phyloP scores from a whole-genome alignment of 306 rosid genomes.

The Clitoria ternatea region DNA sequence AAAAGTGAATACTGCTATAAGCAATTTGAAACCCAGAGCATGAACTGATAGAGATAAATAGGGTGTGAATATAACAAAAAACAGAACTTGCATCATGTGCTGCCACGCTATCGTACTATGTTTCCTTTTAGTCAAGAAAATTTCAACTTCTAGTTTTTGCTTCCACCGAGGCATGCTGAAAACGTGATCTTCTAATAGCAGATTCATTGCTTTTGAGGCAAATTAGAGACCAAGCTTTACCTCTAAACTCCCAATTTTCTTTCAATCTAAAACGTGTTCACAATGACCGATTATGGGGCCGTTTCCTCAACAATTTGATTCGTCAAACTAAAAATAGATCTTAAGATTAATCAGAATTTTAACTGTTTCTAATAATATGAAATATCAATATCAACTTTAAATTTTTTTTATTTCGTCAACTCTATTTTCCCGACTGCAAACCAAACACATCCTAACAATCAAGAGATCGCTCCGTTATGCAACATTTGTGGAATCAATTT shows the following conservation, averaged over 20 bases:
- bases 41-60: too few relatives aligned
- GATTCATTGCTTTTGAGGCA: background rate
- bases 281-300: slow-evolving; percentile 3
- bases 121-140: background rate
- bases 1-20: too few relatives aligned
- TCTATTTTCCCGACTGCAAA: too few relatives aligned
- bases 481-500: slow-evolving; percentile 33
- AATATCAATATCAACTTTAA: too few relatives aligned
- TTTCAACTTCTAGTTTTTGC: slow-evolving; percentile 6
- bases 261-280: background rate
- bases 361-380: too few relatives aligned
- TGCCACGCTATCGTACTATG: background rate
- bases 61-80: too few relatives aligned
- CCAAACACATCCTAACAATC: too few relatives aligned
- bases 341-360: too few relatives aligned
- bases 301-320: too few relatives aligned
- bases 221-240: background rate
- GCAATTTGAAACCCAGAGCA: too few relatives aligned
- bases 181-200: background rate
- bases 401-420: too few relatives aligned
- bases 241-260: background rate
- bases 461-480: background rate
- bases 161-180: background rate
- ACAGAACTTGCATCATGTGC: background rate
- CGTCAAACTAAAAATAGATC: too few relatives aligned